Evolutionary conservation across 2,329 filamentous ascomycete species (phyloP), one percentile per base, ranked within the genome.

Genomic region (Alternaria rosae): DNA sequence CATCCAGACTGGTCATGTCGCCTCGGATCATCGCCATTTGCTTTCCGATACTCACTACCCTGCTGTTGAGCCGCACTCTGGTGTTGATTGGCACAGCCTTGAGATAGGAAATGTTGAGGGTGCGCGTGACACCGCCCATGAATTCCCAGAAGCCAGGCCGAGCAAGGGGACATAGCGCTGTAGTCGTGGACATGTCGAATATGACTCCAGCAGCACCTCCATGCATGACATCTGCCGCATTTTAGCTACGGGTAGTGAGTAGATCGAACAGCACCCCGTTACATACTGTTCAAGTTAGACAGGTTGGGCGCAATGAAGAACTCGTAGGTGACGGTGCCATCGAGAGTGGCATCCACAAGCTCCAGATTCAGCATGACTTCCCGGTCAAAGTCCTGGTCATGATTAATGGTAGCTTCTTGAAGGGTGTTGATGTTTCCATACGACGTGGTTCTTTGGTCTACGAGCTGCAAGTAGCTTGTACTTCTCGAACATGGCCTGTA

Each of bases 21-120:
- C 82, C 84, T 9, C 80, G 77, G 42, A 86, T 83, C 76, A 85
- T 79, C 7, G 84, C 82, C 83, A 85, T 86, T 17, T 83, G 84
- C 64, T 79, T 80, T 11, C 84, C 85, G 15, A 81, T 78, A 48
- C 83, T 80, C 30, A 81, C 76, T 11, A 85, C 83, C 47, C 76
- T 77, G 45, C 80, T 78, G 21, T 78, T 74, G 28, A 86, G 74
- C 4, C 79, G 74, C 5, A 86, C 77, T 6, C 74, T 84, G 6
- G 79, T 81, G 1, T 79, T 80, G 17, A 83, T 77, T 0, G 84
- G 84, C 4, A 86, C 79, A 3, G 82, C 82, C 66, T 80, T 81
- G 1, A 86, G 73, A 64, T 85, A 86, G 28, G 81, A 84, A n/a
- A 86, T 80, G 62, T 84, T 84, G 30, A 86, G 73, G 1, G 80